Conservation (phyloP, 2,329 filamentous ascomycete genomes). For the Aspergillus fructus region DNA sequence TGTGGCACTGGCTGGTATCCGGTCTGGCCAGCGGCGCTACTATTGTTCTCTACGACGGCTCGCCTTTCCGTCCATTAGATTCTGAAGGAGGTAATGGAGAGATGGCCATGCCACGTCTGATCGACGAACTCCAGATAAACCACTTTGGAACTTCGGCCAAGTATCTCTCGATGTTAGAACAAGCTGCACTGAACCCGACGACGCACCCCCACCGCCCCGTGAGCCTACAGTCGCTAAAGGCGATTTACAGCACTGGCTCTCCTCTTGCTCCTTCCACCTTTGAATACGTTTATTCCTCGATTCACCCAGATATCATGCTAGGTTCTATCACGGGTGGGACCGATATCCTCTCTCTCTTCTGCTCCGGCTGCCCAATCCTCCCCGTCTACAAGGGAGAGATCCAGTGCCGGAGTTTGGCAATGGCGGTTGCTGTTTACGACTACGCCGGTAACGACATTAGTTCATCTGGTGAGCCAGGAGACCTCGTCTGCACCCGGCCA, state of each 20-base stretch:
- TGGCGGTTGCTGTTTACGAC: conserved; percentile 66
- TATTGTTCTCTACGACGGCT: conserved; percentile 86
- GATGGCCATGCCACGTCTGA: conserved; percentile 77
- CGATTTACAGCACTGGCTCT: conserved; percentile 92
- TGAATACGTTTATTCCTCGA: conserved; percentile 80
- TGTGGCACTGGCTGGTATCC: conserved; percentile 97
- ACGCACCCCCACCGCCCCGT: conserved; percentile 46
- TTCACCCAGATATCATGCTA: conserved; percentile 78
- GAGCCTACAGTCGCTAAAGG: conserved; percentile 59
- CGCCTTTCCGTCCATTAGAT: conserved; percentile 73
- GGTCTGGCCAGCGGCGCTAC: conserved; percentile 80
- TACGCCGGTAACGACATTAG: conserved; percentile 59
- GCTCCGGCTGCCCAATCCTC: conserved; percentile 74
- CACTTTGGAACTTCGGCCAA: conserved; percentile 95
- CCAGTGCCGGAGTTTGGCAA: conserved; percentile 74
- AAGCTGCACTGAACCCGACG: conserved; percentile 65
- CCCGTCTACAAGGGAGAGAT: conserved; percentile 73
- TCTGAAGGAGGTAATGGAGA: conserved; percentile 62
- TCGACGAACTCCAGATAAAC: conserved; percentile 77
- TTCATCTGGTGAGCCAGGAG: conserved; percentile 69
- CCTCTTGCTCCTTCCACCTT: conserved; percentile 92
- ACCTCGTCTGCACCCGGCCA: conserved; percentile 80
- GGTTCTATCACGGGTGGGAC: conserved; percentile 94
- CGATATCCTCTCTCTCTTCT: conserved; percentile 94
- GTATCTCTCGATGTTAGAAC: conserved; percentile 87